Conservation (phyloP, 2,329 filamentous ascomycete genomes). For the Trichoderma sp. region DNA sequence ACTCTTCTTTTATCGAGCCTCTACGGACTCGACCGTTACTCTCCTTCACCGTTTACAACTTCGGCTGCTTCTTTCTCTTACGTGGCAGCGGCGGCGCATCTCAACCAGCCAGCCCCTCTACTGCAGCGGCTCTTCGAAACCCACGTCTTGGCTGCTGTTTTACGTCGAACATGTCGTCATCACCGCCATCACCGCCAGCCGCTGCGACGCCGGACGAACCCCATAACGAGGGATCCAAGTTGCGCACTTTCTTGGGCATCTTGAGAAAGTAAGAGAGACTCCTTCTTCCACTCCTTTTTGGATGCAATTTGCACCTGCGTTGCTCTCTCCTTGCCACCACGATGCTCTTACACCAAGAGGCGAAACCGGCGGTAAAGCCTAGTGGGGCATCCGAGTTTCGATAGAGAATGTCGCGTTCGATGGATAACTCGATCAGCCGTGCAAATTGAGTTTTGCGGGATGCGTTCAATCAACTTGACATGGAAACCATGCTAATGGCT, state of each 20-base stretch:
- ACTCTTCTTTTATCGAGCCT: not conserved
- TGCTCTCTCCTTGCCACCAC: not conserved
- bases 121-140: not conserved
- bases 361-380: slow-evolving; percentile 20
- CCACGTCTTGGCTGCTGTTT: not conserved
- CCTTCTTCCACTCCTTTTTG: not conserved
- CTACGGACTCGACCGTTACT: not conserved
- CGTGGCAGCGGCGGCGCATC: slow-evolving; percentile 4
- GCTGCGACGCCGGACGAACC: slow-evolving; percentile 43
- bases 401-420: not conserved
- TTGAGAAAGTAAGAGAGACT: slow-evolving; percentile 71
- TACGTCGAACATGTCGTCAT: slow-evolving; percentile 37
- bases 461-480: not conserved
- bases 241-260: slow-evolving; percentile 85
- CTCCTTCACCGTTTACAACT: not conserved
- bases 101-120: not conserved
- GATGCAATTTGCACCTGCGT: not conserved
- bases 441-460: not conserved
- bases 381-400: slow-evolving; percentile 17
- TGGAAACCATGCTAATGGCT: not conserved
- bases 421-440: not conserved
- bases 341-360: not conserved
- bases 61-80: not conserved
- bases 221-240: slow-evolving; percentile 78
- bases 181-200: slow-evolving; percentile 33